These are phyloP conservation scores for Vachellia pachyceras DNA, from an alignment of 306 rosid species.

Conservation along the genomic window DNA sequence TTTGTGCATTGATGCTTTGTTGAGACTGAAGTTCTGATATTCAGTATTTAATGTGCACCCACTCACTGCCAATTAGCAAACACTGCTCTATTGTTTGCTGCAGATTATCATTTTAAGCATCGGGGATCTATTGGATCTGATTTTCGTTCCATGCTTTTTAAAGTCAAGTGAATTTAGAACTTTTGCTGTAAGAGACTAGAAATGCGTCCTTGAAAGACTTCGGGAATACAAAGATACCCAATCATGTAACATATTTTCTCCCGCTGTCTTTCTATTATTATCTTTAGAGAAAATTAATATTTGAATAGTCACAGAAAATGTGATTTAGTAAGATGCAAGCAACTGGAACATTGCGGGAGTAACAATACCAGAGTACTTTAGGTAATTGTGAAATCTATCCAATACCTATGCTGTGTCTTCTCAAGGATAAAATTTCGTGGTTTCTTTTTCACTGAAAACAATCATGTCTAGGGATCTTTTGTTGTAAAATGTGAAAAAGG, in stretches of 20 bases:
- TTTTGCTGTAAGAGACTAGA: slow-evolving; percentile 1
- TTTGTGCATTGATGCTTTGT: background rate
- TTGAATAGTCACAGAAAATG: background rate
- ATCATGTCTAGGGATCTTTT: background rate
- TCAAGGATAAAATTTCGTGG: background rate
- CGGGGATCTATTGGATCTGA: slow-evolving; percentile 4
- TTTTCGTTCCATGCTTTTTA: background rate
- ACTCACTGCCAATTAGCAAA: background rate
- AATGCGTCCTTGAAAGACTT: background rate
- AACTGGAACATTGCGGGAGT: background rate
- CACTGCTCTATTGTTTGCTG: background rate
- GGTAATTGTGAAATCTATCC: background rate
- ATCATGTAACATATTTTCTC: background rate
- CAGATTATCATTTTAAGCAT: background rate
- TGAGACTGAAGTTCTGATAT: background rate
- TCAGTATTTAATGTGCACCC: background rate
- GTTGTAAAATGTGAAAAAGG: background rate
- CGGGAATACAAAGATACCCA: background rate
- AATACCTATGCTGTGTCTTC: background rate
- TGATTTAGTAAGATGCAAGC: background rate
- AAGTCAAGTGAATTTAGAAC: background rate
- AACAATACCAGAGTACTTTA: background rate
- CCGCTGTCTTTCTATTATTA: background rate
- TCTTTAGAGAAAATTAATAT: background rate
- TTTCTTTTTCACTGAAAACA: background rate